phyloP scores from a whole-genome alignment of 2,329 filamentous ascomycete species.

The Bretziella fagacearum region DNA sequence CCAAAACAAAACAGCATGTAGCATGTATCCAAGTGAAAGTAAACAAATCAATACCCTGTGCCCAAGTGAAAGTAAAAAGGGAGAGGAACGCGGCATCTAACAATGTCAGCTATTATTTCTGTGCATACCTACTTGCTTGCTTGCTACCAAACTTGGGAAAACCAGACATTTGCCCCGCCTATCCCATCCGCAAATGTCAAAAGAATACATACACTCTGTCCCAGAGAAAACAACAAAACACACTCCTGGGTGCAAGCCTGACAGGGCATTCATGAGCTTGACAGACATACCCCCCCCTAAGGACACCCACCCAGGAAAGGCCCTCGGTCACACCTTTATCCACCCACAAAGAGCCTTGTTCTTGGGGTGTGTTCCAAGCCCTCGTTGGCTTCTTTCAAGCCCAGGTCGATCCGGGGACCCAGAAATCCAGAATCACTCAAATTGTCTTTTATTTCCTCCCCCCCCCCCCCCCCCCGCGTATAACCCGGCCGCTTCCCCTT shows the following conservation, averaged over 20 bases:
- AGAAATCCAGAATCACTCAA: background rate
- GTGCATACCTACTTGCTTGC: no score
- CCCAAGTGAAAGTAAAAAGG: no score
- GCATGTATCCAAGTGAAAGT: no score
- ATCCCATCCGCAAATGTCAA: background rate
- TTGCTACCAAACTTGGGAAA: no score
- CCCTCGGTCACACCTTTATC: background rate
- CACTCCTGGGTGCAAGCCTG: background rate
- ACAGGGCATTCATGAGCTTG: background rate
- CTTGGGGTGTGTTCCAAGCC: background rate
- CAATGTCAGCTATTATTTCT: no score
- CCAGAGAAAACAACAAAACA: background rate
- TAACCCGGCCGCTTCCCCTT: slow-evolving; percentile 2
- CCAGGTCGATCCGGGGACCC: background rate
- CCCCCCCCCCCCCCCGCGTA: background rate
- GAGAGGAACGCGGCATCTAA: no score
- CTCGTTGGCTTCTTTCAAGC: background rate
- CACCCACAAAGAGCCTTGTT: slow-evolving; percentile 2
- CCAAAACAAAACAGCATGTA: background rate
- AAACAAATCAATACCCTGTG: no score
- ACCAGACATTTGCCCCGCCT: no score
- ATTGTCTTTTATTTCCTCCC: background rate
- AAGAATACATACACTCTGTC: background rate
- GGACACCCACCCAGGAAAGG: background rate
- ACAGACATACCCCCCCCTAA: background rate